Percentiles rank a stretch among this genome's conserved stretches.
These are phyloP conservation scores for Marsdenia floribunda DNA, from an alignment of 257 asterid species.

Conservation along the genomic window DNA sequence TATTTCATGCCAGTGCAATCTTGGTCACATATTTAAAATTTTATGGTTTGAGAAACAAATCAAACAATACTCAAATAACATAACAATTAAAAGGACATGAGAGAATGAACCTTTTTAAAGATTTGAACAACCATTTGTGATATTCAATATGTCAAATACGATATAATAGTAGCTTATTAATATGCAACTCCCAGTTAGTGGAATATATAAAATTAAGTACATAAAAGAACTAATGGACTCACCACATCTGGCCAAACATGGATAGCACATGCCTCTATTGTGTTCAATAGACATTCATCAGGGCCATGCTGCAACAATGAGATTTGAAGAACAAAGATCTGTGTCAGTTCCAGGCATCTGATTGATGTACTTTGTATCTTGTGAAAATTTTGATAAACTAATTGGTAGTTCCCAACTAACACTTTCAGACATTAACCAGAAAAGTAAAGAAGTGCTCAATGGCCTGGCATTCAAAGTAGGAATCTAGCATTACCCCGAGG, in stretches of 20 bases:
- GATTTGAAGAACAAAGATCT: not conserved
- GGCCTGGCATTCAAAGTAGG: slow-evolving; percentile 33
- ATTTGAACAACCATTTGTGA: not conserved
- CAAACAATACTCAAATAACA: not conserved
- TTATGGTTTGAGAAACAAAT: not conserved
- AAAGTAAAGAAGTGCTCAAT: not conserved
- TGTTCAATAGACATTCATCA: slow-evolving; percentile 69
- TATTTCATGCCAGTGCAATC: not conserved
- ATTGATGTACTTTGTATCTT: not conserved
- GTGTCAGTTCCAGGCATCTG: not conserved
- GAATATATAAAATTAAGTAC: not conserved
- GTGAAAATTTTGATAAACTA: not conserved
- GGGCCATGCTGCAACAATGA: slow-evolving; percentile 64
- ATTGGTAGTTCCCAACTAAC: not conserved
- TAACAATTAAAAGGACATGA: not conserved
- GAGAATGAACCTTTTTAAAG: not conserved
- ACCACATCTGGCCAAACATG: slow-evolving; percentile 92
- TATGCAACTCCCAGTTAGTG: not conserved
- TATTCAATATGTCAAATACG: not conserved
- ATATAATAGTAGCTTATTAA: not conserved
- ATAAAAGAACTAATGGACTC: slow-evolving; percentile 24
- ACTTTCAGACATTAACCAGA: not conserved
- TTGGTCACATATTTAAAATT: not conserved
- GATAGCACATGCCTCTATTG: slow-evolving; percentile 90
- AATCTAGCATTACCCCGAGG: slow-evolving; percentile 53